Evolutionary conservation across 2,329 filamentous ascomycete genomes (phyloP).

Genomic region (Aspergillus brasiliensis): DNA sequence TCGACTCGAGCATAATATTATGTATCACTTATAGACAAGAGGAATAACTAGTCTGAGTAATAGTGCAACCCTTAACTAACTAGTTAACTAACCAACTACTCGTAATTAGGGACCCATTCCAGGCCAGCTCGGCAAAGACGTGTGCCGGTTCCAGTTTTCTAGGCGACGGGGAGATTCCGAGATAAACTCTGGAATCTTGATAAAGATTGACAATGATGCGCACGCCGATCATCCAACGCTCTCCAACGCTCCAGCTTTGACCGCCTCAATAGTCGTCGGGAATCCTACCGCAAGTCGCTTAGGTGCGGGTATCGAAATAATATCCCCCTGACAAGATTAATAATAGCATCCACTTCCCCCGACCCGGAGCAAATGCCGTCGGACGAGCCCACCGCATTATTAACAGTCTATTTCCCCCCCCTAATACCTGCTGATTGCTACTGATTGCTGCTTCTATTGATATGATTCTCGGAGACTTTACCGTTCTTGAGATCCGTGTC

Average conservation of each 20-base stretch:
- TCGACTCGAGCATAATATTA: too few relatives aligned
- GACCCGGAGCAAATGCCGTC: background rate
- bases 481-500: background rate
- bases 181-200: constrained; percentile 15
- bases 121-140: background rate
- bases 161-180: constrained; percentile 15
- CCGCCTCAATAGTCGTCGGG: constrained; percentile 23
- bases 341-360: constrained; percentile 1
- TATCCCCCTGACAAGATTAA: constrained; percentile 10
- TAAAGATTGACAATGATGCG: constrained; percentile 17
- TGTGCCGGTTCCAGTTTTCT: background rate
- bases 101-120: background rate
- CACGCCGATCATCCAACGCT: constrained; percentile 27
- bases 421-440: background rate
- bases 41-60: constrained; percentile 1
- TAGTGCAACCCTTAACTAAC: background rate
- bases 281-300: constrained; percentile 27
- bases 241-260: constrained; percentile 26
- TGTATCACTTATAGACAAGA: too few relatives aligned
- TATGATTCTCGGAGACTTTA: background rate
- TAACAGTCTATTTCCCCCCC: too few relatives aligned
- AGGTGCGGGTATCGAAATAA: constrained; percentile 16
- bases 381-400: background rate
- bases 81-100: too few relatives aligned
- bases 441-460: background rate